Evolutionary conservation across 2,329 filamentous ascomycete genomes (phyloP).

Genomic region (Incumbomyces delicatus): DNA sequence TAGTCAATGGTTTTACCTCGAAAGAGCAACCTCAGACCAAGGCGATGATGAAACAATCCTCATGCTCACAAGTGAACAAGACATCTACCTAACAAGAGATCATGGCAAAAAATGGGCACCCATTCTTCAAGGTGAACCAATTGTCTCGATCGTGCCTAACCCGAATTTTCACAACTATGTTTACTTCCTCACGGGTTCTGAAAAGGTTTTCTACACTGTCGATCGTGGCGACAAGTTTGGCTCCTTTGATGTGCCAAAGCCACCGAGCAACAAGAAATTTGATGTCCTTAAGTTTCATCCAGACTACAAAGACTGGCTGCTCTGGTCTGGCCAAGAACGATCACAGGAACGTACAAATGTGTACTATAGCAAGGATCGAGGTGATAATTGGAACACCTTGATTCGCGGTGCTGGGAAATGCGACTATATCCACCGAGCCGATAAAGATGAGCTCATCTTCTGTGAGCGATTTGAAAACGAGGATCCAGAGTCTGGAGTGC

Average conservation of each 20-base stretch:
- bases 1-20: slow-evolving; percentile 61
- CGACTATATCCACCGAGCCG: slow-evolving; percentile 67
- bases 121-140: slow-evolving; percentile 58
- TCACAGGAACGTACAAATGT: slow-evolving; percentile 62
- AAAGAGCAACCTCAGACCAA: slow-evolving; percentile 56
- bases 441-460: slow-evolving; percentile 54
- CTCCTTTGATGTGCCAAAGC: slow-evolving; percentile 60
- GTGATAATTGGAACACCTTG: slow-evolving; percentile 65
- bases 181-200: slow-evolving; percentile 67
- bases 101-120: slow-evolving; percentile 80
- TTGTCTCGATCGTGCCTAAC: slow-evolving; percentile 66
- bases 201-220: slow-evolving; percentile 67
- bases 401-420: slow-evolving; percentile 69
- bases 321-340: slow-evolving; percentile 67
- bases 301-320: slow-evolving; percentile 75
- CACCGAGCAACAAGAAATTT: slow-evolving; percentile 39
- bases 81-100: slow-evolving; percentile 67
- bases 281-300: slow-evolving; percentile 72
- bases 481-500: slow-evolving; percentile 51
- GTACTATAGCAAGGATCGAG: slow-evolving; percentile 68
- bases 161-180: slow-evolving; percentile 72
- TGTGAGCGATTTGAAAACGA: slow-evolving; percentile 56
- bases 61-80: slow-evolving; percentile 47
- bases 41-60: slow-evolving; percentile 64
- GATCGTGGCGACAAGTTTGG: slow-evolving; percentile 68